Percentiles rank a stretch among this genome's conserved stretches.
These are phyloP conservation scores for Debaryomyces singareniensis DNA, from an alignment of 1,139 yeast genomes.

Conservation along the genomic window DNA sequence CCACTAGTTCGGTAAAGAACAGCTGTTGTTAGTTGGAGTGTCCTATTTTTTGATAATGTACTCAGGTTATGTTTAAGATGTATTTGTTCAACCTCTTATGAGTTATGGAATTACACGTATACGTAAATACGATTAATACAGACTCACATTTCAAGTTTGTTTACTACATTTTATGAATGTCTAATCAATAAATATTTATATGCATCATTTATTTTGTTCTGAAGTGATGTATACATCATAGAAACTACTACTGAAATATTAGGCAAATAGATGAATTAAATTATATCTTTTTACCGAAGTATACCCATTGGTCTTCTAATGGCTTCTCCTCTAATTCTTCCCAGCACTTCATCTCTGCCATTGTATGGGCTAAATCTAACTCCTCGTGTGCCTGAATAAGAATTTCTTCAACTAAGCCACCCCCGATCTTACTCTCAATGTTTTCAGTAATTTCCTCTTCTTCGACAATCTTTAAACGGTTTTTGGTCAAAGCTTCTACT, in stretches of 20 bases:
- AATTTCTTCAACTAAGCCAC: conserved; percentile 80
- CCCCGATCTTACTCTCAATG: conserved; percentile 71
- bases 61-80: too few relatives aligned
- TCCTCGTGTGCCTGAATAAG: conserved; percentile 82
- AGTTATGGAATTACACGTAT: too few relatives aligned
- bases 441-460: conserved; percentile 54
- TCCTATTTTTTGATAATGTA: conserved; percentile 1
- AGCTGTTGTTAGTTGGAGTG: conserved; percentile 32
- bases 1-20: conserved; percentile 23
- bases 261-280: too few relatives aligned
- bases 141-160: too few relatives aligned
- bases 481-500: conserved; percentile 64
- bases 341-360: conserved; percentile 66
- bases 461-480: conserved; percentile 66
- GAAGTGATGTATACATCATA: too few relatives aligned
- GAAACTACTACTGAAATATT: too few relatives aligned
- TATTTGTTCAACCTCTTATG: too few relatives aligned
- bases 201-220: too few relatives aligned
- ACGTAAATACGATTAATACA: too few relatives aligned
- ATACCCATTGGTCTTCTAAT: conserved; percentile 68
- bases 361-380: conserved; percentile 57
- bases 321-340: conserved; percentile 64
- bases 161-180: too few relatives aligned
- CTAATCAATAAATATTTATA: too few relatives aligned
- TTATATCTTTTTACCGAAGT: conserved; percentile 55